Percentiles rank a stretch among this genome's conserved stretches.
Conservation (phyloP, 805 yeast species). For the Candida sonorensis region DNA sequence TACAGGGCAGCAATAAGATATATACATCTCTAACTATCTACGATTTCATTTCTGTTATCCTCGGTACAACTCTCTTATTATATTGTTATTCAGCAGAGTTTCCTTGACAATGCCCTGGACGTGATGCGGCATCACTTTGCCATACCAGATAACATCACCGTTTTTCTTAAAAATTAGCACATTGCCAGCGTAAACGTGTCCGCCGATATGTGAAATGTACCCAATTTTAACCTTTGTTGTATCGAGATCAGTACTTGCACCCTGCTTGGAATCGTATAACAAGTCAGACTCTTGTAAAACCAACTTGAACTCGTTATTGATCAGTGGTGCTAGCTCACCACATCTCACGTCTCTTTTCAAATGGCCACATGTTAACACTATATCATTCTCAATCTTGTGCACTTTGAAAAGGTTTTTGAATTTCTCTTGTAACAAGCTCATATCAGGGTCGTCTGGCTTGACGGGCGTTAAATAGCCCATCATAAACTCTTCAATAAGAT, state of each 20-base stretch:
- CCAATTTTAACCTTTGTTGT: constrained; percentile 32
- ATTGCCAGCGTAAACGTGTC: constrained; percentile 84
- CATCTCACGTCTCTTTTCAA: constrained; percentile 56
- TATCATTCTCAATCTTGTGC: constrained; percentile 16
- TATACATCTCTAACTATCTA: too few relatives aligned
- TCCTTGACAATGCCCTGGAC: constrained; percentile 61
- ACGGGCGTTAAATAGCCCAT: constrained; percentile 34
- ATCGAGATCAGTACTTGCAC: constrained; percentile 12
- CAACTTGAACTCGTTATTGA: constrained; percentile 41
- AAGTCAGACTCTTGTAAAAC: too few relatives aligned
- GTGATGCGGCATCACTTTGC: constrained; percentile 57
- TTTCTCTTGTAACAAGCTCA: constrained; percentile 5
- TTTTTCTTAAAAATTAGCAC: constrained; percentile 46
- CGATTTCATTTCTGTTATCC: too few relatives aligned
- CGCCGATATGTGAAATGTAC: constrained; percentile 71
- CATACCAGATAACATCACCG: constrained; percentile 63
- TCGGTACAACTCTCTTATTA: constrained; percentile 53
- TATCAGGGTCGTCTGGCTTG: too few relatives aligned
- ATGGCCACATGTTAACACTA: constrained; percentile 63
- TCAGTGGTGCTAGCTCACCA: constrained; percentile 57
- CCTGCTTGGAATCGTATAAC: too few relatives aligned
- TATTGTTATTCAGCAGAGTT: constrained; percentile 40
- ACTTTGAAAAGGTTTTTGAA: constrained; percentile 10
- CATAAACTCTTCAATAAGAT: constrained; percentile 30
- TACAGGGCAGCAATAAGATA: too few relatives aligned